Percentiles rank a stretch among this genome's conserved stretches.
Conservation (phyloP, 2,329 filamentous ascomycete species). For the Capronia epimyces region DNA sequence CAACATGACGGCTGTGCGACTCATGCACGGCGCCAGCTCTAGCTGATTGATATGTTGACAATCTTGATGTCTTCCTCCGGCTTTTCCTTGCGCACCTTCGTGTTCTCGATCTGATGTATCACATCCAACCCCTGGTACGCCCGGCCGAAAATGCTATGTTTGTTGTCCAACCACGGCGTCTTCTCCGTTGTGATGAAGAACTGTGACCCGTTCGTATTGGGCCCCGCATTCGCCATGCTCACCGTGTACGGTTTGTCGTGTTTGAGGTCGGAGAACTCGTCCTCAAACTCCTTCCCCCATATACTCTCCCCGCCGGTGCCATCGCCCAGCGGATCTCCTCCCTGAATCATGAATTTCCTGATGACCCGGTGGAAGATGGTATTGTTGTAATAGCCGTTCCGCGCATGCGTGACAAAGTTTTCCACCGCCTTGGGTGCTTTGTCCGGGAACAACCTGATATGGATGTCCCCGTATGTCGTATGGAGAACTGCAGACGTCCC, state of each 20-base stretch:
- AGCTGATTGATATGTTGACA: constrained; percentile 62
- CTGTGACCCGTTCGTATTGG: constrained; percentile 90
- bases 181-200: constrained; percentile 95
- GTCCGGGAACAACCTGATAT: constrained; percentile 85
- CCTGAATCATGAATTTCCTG: constrained; percentile 96
- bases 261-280: constrained; percentile 84
- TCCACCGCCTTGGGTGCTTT: constrained; percentile 92
- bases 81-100: constrained; percentile 81
- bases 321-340: constrained; percentile 78
- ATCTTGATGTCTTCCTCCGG: constrained; percentile 97
- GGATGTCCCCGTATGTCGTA: constrained; percentile 89
- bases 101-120: constrained; percentile 91
- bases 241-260: constrained; percentile 96
- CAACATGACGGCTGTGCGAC: too few relatives aligned
- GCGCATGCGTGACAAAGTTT: constrained; percentile 91
- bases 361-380: constrained; percentile 97
- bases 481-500: constrained; percentile 80
- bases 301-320: constrained; percentile 87
- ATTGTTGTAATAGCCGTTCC: constrained; percentile 91
- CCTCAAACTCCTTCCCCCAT: constrained; percentile 86
- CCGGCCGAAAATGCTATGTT: constrained; percentile 93
- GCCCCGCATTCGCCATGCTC: constrained; percentile 96
- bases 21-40: background rate
- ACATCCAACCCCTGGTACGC: constrained; percentile 89
- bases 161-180: constrained; percentile 91